Base-by-base conservation (phyloP, 352 stramenopile genomes). In the Globisporangium barbulae region DNA sequence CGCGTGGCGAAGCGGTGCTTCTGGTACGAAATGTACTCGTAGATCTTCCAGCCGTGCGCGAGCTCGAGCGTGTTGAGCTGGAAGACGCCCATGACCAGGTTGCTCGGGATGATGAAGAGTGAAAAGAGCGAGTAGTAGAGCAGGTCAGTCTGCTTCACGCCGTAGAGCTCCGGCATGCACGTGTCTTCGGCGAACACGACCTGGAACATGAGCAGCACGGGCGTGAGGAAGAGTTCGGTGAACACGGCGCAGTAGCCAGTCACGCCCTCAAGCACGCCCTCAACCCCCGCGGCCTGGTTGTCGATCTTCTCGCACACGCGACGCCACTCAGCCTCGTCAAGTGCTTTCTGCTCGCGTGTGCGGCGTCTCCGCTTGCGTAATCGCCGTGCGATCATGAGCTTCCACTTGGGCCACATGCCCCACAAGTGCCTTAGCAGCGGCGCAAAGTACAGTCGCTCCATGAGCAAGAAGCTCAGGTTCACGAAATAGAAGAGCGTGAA, bases 11-110 rank as follows among this genome's bases (percentile, higher is more conserved):
- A 99, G 33, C 96, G 85, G 70, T 98, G 98, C 60, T 94, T 80
- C 67, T 98, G 93, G 70, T 99, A 99, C 39, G 89, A 90, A 6
- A 98, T 80, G 74, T 98, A 99, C 75, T 99, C 97, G 78, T 98
- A 98, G 10, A 99, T 83, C 70, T 97, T 97, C 94, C 96, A 99
- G 8, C 96, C 97, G 62, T 98, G 93, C 9, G 97, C 81, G 13
- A 99, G 87, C 67, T 99, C 97, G 61, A 98, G 90, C 30, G 91
- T 97, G 71, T 98, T 98, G 3, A 98, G 83, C 64, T 99, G 80
- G 54, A 99, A 97, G 3, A 96, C 84, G 64, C 98, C 96, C 61
- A 98, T 86, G 50, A 97, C 67, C 31, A 98, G 78, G 60, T 91
- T 95, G 71, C 94, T 98, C 25, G 95, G 92, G 65, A 99, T 98